Evolutionary conservation across 257 asterid species (phyloP).

Genomic region (Linderniella brevidens): DNA sequence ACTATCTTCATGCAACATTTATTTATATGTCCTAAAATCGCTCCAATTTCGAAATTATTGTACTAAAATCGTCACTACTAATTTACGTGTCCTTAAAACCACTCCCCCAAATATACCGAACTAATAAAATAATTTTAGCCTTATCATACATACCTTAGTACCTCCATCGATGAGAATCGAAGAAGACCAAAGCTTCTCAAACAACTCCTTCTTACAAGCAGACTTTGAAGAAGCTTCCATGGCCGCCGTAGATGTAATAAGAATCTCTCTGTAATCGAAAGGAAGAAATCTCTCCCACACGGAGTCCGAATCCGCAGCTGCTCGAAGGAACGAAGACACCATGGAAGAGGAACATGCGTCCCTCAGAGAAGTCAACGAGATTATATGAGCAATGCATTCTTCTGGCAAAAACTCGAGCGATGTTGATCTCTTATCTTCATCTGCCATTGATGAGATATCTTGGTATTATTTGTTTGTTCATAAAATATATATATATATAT

Average conservation of each 20-base stretch:
- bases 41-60: neutral
- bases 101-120: too few species aligned
- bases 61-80: too few species aligned
- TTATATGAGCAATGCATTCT: neutral
- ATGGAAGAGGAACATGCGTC: constrained; percentile 1
- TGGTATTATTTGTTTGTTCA: too few species aligned
- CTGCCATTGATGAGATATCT: too few species aligned
- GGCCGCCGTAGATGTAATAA: neutral
- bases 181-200: constrained; percentile 22
- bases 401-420: neutral
- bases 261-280: neutral
- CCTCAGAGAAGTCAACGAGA: neutral
- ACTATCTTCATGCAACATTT: too few species aligned
- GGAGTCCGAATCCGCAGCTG: constrained; percentile 3
- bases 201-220: constrained; percentile 41
- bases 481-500: too few species aligned
- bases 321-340: neutral
- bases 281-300: constrained; percentile 3
- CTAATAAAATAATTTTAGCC: too few species aligned
- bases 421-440: too few species aligned
- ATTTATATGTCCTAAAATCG: too few species aligned
- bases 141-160: constrained; percentile 24
- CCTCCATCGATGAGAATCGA: constrained; percentile 60
- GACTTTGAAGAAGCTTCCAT: constrained; percentile 11
- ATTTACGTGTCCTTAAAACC: too few species aligned